These are phyloP conservation scores for Gracilaria gracilis DNA, from an alignment of 23 red algal species.

Conservation along the genomic window DNA sequence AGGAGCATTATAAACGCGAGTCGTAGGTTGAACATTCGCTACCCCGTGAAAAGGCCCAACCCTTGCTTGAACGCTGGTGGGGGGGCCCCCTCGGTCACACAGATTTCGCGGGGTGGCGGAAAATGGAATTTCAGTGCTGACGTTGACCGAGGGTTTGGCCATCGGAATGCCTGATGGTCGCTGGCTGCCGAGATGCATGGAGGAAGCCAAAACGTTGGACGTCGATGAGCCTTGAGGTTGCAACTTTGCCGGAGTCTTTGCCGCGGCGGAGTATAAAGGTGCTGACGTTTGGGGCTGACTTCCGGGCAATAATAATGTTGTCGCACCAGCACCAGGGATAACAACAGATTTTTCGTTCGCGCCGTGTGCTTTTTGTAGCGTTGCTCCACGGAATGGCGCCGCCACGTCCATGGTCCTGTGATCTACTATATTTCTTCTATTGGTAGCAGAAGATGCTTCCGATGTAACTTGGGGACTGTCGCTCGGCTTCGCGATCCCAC, in stretches of 20 bases:
- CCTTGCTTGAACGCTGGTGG: background rate
- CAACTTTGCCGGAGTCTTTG: background rate
- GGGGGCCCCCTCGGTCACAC: background rate
- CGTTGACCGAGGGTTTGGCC: background rate
- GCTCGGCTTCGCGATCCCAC: background rate
- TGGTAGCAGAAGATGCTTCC: background rate
- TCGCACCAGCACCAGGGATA: background rate
- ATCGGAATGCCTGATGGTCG: background rate
- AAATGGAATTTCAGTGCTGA: background rate
- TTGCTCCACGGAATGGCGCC: background rate
- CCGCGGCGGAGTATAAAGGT: background rate
- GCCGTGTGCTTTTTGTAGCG: background rate
- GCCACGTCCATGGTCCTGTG: background rate
- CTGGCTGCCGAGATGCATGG: background rate
- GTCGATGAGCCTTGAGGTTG: background rate
- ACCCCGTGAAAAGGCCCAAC: background rate
- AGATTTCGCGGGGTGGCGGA: background rate
- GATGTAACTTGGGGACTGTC: background rate
- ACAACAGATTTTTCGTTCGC: background rate
- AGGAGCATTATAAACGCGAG: background rate
- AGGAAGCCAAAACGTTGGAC: background rate
- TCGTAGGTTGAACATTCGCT: background rate
- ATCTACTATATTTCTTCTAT: background rate
- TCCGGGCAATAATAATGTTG: background rate
- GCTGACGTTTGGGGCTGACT: background rate